phyloP scores from a whole-genome alignment of 768 basidiomycete genomes.

The Boletus fagicola region DNA sequence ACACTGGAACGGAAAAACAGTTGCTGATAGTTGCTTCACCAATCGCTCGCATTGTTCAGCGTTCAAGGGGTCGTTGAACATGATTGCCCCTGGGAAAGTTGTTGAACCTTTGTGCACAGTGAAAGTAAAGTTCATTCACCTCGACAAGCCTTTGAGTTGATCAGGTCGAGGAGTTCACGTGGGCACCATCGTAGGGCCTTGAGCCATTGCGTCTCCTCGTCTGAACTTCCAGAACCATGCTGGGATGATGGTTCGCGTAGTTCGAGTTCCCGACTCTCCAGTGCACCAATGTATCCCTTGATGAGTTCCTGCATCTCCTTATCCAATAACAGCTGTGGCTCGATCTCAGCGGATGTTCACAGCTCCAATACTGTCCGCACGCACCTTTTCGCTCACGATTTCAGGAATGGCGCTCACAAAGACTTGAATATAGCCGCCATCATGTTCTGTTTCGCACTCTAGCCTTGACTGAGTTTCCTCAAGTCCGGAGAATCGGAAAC shows the following conservation, averaged over 20 bases:
- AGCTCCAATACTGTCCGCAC: conserved; percentile 8
- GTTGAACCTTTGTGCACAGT: conserved; percentile 1
- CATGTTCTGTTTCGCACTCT: conserved; percentile 17
- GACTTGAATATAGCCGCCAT: conserved; percentile 59
- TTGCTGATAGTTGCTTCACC: conserved; percentile 62
- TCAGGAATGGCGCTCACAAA: conserved; percentile 62
- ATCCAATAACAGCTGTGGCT: conserved; percentile 54
- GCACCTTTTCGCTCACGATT: conserved; percentile 66
- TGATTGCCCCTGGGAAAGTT: conserved; percentile 74
- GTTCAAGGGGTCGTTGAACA: conserved; percentile 88
- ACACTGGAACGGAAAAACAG: conserved; percentile 89
- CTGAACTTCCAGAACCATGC: conserved; percentile 1
- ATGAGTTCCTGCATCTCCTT: conserved; percentile 75
- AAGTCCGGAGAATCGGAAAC: conserved; percentile 53
- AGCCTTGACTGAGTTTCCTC: conserved; percentile 22
- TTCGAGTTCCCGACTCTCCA: conserved; percentile 48
- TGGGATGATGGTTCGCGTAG: conserved; percentile 17
- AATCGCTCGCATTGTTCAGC: conserved; percentile 67
- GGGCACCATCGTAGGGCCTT: conserved; percentile 81
- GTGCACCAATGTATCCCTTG: conserved; percentile 64
- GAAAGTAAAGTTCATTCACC: conserved; percentile 48
- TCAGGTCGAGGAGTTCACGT: conserved; percentile 72
- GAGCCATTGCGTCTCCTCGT: conserved; percentile 50
- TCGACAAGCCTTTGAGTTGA: conserved; percentile 95
- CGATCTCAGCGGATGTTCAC: conserved; percentile 11